Conservation (phyloP, 2,329 filamentous ascomycete genomes). For the Neurospora sp. region DNA sequence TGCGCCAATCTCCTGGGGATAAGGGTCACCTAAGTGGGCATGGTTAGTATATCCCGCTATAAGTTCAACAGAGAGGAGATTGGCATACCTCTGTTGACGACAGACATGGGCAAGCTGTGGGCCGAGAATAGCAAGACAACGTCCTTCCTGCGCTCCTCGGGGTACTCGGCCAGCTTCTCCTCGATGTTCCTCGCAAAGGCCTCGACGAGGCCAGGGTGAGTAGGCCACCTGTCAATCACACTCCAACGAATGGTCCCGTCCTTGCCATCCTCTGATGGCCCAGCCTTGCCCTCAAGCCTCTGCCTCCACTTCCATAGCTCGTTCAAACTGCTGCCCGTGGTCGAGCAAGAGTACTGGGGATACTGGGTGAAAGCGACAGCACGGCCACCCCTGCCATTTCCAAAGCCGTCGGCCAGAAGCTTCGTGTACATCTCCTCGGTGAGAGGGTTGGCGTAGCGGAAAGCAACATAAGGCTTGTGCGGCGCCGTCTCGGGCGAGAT, state of each 20-base stretch:
- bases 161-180: constrained; percentile 73
- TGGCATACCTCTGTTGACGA: constrained; percentile 74
- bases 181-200: constrained; percentile 91
- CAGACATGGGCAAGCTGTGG: constrained; percentile 92
- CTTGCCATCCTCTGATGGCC: constrained; percentile 36
- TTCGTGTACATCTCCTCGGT: constrained; percentile 89
- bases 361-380: constrained; percentile 98
- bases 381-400: constrained; percentile 77
- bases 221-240: constrained; percentile 95
- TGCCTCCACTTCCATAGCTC: constrained; percentile 97
- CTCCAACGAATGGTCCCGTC: constrained; percentile 83
- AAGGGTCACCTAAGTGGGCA: constrained; percentile 64
- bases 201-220: constrained; percentile 81
- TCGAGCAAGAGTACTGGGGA: constrained; percentile 96
- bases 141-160: constrained; percentile 65
- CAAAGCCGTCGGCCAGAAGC: constrained; percentile 81
- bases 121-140: constrained; percentile 90
- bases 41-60: constrained; percentile 20
- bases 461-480: constrained; percentile 95
- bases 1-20: constrained; percentile 89
- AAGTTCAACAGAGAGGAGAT: neutral
- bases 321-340: constrained; percentile 90
- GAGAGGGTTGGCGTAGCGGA: constrained; percentile 86
- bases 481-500: constrained; percentile 88
- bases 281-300: constrained; percentile 69